A percentile compares a stretch with the other conserved stretches of the same genome.
These are phyloP conservation scores for Lactarius sp. DNA, from an alignment of 768 basidiomycete species.

Conservation along the genomic window DNA sequence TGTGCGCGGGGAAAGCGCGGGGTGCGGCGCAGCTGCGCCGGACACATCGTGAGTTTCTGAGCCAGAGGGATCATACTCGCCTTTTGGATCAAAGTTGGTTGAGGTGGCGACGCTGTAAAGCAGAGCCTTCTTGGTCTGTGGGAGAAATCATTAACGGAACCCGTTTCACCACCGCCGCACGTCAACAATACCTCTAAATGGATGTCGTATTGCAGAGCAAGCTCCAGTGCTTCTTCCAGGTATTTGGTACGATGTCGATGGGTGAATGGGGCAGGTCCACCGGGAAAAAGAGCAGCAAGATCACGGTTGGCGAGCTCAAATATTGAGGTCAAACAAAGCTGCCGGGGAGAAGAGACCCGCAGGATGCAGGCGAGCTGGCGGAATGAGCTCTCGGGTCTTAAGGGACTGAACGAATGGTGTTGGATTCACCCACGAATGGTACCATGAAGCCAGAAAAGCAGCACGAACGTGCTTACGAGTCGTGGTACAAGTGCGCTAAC, in stretches of 20 bases:
- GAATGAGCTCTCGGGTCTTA: slow-evolving; percentile 33
- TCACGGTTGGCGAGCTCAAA: slow-evolving; percentile 42
- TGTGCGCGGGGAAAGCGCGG: slow-evolving; percentile 29
- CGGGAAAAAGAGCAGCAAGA: slow-evolving; percentile 46
- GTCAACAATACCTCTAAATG: slow-evolving; percentile 40
- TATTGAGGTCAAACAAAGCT: slow-evolving; percentile 53
- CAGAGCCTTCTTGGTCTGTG: slow-evolving; percentile 55
- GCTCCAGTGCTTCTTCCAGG: slow-evolving; percentile 47
- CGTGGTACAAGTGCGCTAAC: slow-evolving; percentile 63
- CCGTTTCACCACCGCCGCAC: background rate
- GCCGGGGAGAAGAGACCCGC: slow-evolving; percentile 50
- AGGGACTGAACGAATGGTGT: slow-evolving; percentile 8
- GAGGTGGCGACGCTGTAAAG: slow-evolving; percentile 61
- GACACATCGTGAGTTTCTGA: slow-evolving; percentile 15
- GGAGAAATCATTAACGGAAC: background rate
- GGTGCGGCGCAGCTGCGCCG: slow-evolving; percentile 24
- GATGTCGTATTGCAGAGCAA: slow-evolving; percentile 47
- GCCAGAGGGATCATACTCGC: slow-evolving; percentile 24
- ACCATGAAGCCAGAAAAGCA: background rate
- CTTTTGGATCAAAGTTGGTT: slow-evolving; percentile 48
- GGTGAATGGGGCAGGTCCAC: slow-evolving; percentile 41
- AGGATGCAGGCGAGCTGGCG: slow-evolving; percentile 48
- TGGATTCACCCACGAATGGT: background rate
- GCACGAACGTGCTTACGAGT: slow-evolving; percentile 45
- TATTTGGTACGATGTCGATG: slow-evolving; percentile 32